A percentile compares a stretch with the other conserved stretches of the same genome.
phyloP scores from a whole-genome alignment of 1,139 yeast genomes.

The Saccharomyces pastorianus region DNA sequence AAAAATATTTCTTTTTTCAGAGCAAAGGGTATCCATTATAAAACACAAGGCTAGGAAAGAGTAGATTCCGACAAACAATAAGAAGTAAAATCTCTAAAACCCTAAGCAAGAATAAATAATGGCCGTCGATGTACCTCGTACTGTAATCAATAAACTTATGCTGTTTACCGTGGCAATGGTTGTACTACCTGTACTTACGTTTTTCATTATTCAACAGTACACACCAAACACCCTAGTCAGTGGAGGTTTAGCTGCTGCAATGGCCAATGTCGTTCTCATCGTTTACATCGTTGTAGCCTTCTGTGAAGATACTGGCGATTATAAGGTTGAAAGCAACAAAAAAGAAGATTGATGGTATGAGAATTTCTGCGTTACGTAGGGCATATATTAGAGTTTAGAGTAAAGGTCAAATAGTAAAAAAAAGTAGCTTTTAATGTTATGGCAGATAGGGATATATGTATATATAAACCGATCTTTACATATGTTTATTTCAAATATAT shows the following conservation, averaged over 20 bases:
- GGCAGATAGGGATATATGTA: slow-evolving; percentile 1
- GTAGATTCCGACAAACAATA: neutral
- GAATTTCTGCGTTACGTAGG: too few species aligned
- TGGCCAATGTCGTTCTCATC: slow-evolving; percentile 78
- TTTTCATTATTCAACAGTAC: slow-evolving; percentile 54
- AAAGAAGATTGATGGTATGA: slow-evolving; percentile 10
- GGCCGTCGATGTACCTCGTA: slow-evolving; percentile 54
- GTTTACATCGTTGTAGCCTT: slow-evolving; percentile 85
- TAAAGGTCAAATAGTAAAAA: neutral
- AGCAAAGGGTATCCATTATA: neutral
- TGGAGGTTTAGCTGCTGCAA: slow-evolving; percentile 84
- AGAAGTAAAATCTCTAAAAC: neutral
- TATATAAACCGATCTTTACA: slow-evolving; percentile 5
- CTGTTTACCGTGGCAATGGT: slow-evolving; percentile 89
- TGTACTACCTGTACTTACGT: slow-evolving; percentile 61
- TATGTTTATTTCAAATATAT: neutral
- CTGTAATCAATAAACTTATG: slow-evolving; percentile 55
- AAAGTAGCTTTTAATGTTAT: neutral
- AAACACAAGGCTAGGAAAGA: neutral
- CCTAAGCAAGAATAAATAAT: slow-evolving; percentile 23
- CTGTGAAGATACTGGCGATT: slow-evolving; percentile 55
- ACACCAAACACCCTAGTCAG: slow-evolving; percentile 59
- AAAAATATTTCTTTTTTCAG: neutral
- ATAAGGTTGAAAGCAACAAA: slow-evolving; percentile 30
- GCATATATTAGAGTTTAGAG: neutral